Conservation (phyloP, 495 filamentous ascomycete genomes). For the Hypoxylon rickii region DNA sequence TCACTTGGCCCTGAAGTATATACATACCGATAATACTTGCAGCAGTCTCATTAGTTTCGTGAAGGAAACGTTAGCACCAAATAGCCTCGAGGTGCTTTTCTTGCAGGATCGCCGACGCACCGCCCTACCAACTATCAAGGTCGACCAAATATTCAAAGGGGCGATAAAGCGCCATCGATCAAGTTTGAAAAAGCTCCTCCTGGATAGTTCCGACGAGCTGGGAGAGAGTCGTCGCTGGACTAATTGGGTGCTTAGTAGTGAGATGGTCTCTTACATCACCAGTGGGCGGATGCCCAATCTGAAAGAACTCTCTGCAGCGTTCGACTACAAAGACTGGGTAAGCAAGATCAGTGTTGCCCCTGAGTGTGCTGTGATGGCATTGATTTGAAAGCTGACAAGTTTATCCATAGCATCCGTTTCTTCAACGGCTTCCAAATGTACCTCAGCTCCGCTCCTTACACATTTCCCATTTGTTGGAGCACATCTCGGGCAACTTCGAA, state of each 20-base stretch:
- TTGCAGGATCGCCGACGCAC: slow-evolving; percentile 72
- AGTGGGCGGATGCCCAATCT: slow-evolving; percentile 80
- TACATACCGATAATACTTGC: slow-evolving; percentile 85
- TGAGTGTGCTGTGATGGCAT: no score
- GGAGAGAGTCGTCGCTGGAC: slow-evolving; percentile 58
- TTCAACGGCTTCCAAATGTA: slow-evolving; percentile 78
- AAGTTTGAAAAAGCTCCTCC: slow-evolving; percentile 76
- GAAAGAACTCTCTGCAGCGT: slow-evolving; percentile 73
- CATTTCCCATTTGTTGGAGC: slow-evolving; percentile 72
- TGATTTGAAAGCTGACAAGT: slow-evolving; percentile 35
- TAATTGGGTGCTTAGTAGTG: slow-evolving; percentile 78
- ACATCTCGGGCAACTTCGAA: slow-evolving; percentile 60
- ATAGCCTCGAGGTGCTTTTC: slow-evolving; percentile 83
- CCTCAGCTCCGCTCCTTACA: slow-evolving; percentile 78
- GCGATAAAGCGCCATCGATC: slow-evolving; percentile 71
- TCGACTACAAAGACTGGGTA: slow-evolving; percentile 90
- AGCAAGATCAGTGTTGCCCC: no score
- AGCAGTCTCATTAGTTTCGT: slow-evolving; percentile 78
- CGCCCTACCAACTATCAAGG: slow-evolving; percentile 59
- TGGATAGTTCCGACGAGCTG: slow-evolving; percentile 70
- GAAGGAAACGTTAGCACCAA: slow-evolving; percentile 81
- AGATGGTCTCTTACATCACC: slow-evolving; percentile 76
- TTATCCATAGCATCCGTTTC: slow-evolving; percentile 74
- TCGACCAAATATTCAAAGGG: slow-evolving; percentile 76
- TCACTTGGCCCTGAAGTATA: slow-evolving; percentile 71